These are phyloP conservation scores for Lipomyces anomalus DNA, from an alignment of 805 yeast genomes.

Conservation along the genomic window DNA sequence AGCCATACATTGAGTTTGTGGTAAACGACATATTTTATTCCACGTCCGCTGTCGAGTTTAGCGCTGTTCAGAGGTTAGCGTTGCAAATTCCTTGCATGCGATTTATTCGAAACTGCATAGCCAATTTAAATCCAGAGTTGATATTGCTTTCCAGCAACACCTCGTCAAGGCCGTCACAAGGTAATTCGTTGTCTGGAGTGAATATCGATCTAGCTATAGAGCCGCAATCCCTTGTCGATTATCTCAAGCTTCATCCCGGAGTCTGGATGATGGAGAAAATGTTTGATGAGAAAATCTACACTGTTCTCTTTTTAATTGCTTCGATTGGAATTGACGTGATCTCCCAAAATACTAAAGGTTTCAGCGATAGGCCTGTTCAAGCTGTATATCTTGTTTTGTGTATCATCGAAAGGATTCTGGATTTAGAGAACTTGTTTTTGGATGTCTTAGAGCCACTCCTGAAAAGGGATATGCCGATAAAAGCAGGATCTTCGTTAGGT, in stretches of 20 bases:
- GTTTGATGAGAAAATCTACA: conserved; percentile 54
- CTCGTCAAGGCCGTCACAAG: conserved; percentile 26
- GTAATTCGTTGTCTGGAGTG: conserved; percentile 25
- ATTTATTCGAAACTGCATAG: conserved; percentile 45
- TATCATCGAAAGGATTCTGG: conserved; percentile 43
- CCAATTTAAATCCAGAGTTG: conserved; percentile 48
- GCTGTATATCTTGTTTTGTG: conserved; percentile 41
- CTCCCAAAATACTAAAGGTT: conserved; percentile 34
- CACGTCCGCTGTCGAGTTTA: conserved; percentile 35
- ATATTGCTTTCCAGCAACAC: conserved; percentile 41
- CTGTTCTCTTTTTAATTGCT: conserved; percentile 51
- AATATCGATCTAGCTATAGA: conserved; percentile 47
- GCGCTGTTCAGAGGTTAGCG: conserved; percentile 36
- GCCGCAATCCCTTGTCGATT: conserved; percentile 43
- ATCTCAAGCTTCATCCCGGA: conserved; percentile 64
- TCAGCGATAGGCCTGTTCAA: conserved; percentile 7
- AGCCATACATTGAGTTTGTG: conserved; percentile 75
- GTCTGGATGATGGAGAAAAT: conserved; percentile 56
- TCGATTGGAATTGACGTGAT: conserved; percentile 56
- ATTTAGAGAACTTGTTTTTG: conserved; percentile 55
- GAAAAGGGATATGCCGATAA: conserved; percentile 27
- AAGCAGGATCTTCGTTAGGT: conserved; percentile 2
- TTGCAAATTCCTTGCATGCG: conserved; percentile 53
- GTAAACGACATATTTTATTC: conserved; percentile 61
- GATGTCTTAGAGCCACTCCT: conserved; percentile 49